Conservation (phyloP, 495 filamentous ascomycete species). For the Chlorociboria aeruginascens region DNA sequence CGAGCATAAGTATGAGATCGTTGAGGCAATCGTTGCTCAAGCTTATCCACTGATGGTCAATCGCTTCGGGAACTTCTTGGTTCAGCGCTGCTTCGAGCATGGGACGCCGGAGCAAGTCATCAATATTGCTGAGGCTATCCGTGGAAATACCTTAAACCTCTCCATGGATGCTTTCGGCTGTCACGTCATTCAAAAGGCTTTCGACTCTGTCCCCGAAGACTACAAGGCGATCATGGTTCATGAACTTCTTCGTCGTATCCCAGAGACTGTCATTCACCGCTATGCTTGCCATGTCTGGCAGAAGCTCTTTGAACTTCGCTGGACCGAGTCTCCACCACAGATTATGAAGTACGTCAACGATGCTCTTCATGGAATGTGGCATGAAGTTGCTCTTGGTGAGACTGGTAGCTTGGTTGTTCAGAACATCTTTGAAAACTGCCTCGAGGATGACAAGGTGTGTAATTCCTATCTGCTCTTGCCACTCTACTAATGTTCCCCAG, state of each 20-base stretch:
- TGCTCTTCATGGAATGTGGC: conserved; percentile 92
- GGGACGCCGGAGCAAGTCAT: conserved; percentile 90
- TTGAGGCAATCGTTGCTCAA: conserved; percentile 90
- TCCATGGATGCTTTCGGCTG: conserved; percentile 99
- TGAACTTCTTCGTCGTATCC: conserved; percentile 87
- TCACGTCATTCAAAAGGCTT: conserved; percentile 96
- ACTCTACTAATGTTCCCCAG: conserved; percentile 29
- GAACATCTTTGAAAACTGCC: conserved; percentile 98
- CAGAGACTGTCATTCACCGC: conserved; percentile 94
- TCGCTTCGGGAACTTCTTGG: conserved; percentile 94
- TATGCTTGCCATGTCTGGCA: conserved; percentile 99
- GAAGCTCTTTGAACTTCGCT: conserved; percentile 97
- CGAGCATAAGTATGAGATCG: conserved; percentile 94
- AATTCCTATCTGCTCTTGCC: background rate
- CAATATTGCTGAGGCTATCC: conserved; percentile 88
- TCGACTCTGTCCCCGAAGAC: conserved; percentile 92
- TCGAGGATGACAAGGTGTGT: conserved; percentile 93
- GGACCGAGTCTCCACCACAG: conserved; percentile 88
- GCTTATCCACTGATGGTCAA: conserved; percentile 97
- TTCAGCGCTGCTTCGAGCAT: conserved; percentile 98
- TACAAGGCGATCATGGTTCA: conserved; percentile 98
- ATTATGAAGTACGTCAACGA: conserved; percentile 99
- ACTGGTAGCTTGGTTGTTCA: conserved; percentile 96
- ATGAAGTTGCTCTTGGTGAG: conserved; percentile 92
- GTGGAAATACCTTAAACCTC: conserved; percentile 84